Evolutionary conservation across 2,329 filamentous ascomycete genomes (phyloP).

Genomic region (Xylaria sp.): DNA sequence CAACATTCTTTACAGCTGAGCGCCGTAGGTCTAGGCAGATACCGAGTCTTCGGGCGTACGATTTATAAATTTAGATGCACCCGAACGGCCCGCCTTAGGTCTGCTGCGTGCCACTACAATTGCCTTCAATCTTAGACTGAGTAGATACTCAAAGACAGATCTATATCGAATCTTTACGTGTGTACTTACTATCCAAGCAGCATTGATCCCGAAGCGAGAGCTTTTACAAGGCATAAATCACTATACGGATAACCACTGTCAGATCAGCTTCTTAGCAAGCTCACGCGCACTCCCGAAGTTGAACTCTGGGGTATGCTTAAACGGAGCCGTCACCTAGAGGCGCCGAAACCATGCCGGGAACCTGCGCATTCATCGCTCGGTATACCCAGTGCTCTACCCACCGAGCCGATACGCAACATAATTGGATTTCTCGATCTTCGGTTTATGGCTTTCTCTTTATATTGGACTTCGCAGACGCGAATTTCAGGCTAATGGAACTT

Average conservation of each 20-base stretch:
- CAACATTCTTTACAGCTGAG: not conserved
- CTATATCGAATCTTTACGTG: not conserved
- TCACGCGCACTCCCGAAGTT: constrained; percentile 14
- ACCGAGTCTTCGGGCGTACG: not conserved
- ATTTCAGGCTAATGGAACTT: not conserved
- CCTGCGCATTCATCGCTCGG: constrained; percentile 42
- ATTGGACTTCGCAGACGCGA: not conserved
- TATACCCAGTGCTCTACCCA: constrained; percentile 45
- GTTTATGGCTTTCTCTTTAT: not conserved
- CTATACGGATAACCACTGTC: not conserved
- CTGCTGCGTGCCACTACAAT: not conserved
- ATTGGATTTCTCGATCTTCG: constrained; percentile 42
- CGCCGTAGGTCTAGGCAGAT: constrained; percentile 4
- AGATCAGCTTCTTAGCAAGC: constrained; percentile 2
- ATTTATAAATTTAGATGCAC: not conserved
- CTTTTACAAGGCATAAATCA: not conserved
- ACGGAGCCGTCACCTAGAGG: not conserved
- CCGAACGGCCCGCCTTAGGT: no score
- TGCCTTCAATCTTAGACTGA: not conserved
- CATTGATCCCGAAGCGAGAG: not conserved
- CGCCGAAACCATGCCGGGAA: constrained; percentile 9
- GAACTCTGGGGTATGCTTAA: constrained; percentile 18
- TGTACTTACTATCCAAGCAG: not conserved
- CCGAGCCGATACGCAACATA: constrained; percentile 43
- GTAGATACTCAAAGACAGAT: not conserved